phyloP scores from a whole-genome alignment of 208 protist genomes.

The Leptomonas seymouri region DNA sequence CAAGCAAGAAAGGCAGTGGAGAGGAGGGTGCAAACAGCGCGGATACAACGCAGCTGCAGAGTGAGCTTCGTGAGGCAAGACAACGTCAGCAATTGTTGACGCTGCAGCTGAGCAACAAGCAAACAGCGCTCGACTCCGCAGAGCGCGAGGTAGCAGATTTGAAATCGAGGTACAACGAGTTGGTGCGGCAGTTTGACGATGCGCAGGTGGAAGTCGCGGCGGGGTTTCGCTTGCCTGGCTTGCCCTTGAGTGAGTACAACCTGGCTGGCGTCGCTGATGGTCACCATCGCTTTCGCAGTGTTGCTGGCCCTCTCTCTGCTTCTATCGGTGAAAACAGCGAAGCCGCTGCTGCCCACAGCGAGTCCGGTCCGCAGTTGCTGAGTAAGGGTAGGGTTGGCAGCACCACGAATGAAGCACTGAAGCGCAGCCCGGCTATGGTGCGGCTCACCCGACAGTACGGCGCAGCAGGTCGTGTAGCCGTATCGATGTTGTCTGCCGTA shows the following conservation, averaged over 20 bases:
- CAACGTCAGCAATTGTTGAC: slow-evolving; percentile 34
- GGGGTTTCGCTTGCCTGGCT: slow-evolving; percentile 23
- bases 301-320: background rate
- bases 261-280: background rate
- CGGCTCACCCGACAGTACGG: slow-evolving; percentile 24
- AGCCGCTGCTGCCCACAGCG: background rate
- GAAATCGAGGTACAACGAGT: slow-evolving; percentile 49
- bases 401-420: background rate
- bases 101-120: slow-evolving; percentile 44
- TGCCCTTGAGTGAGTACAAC: background rate
- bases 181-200: slow-evolving; percentile 49
- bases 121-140: slow-evolving; percentile 51
- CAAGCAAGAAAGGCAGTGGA: slow-evolving; percentile 18
- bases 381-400: too few relatives aligned
- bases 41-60: slow-evolving; percentile 15
- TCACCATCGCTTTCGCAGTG: background rate
- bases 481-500: slow-evolving; percentile 18
- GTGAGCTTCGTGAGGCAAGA: slow-evolving; percentile 20
- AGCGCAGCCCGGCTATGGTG: slow-evolving; percentile 26
- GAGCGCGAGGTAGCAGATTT: slow-evolving; percentile 50
- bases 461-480: slow-evolving; percentile 7
- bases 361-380: too few relatives aligned
- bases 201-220: slow-evolving; percentile 38
- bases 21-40: slow-evolving; percentile 4
- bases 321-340: background rate